Evolutionary conservation across 192 early-diverging fungal genomes (phyloP), one percentile per base, ranked within the genome.

Genomic region (Mortierella hygrophila): DNA sequence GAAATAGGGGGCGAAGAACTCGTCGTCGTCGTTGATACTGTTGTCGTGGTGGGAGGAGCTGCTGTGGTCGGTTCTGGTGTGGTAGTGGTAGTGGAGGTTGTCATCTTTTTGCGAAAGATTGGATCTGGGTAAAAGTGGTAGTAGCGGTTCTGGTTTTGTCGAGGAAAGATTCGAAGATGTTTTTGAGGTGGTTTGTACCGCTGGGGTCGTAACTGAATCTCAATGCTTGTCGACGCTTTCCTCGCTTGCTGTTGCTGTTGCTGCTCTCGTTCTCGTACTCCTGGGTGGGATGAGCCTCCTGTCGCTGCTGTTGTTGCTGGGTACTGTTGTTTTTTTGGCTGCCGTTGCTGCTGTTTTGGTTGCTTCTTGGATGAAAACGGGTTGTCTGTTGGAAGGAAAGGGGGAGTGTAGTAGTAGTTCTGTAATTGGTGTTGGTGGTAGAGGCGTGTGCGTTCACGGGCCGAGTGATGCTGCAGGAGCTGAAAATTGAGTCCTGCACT

Each of bases 121-220:
- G 81, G 60, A 23, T 83, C 82, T 35, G 82, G 72, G 20, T 79
- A 68, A 52, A 85, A 79, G 41, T 85, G 84, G 40, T 81, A 86
- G 20, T 86, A 86, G 13, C 78, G 75, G 32, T 81, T 76, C 35
- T 69, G 77, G 65, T 74, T 81, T 38, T 74, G 72, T 35, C 76
- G 70, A 18, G 81, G 74, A 46, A 82, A 77, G 42, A 26, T 72
- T 18, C 75, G 26, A 23, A 71, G 75, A 7, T 35, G 76, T 32
- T 40, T 55, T 40, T 52, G 75, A 40, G 41, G 54, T 35, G 37
- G 76, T 26, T 54, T 72, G 20, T 72, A 68, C 3, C 16, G 65
- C 42, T 82, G 81, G 35, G 49, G 75, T 26, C 63, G 81, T 15
- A 47, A 44, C 10, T 47, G 60, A 10, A 65, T 65, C 29, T 65